Percentiles rank a stretch among this genome's conserved stretches.
These are phyloP conservation scores for Xylaria sp. DNA, from an alignment of 2,329 filamentous ascomycete genomes.

Conservation along the genomic window DNA sequence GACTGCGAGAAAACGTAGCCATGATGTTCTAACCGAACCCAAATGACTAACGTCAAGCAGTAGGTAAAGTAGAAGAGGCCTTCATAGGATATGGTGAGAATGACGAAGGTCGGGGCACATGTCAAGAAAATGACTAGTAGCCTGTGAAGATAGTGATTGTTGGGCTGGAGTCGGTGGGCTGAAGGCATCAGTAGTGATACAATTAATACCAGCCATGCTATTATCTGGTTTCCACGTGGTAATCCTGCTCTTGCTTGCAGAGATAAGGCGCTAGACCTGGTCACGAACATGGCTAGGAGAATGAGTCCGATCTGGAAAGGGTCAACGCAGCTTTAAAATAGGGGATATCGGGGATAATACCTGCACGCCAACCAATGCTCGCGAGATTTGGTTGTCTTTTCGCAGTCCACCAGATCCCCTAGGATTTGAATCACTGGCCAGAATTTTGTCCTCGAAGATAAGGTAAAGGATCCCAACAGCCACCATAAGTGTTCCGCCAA, in stretches of 20 bases:
- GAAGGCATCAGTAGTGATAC: constrained; percentile 79
- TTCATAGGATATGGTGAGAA: constrained; percentile 96
- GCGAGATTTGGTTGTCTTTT: constrained; percentile 51
- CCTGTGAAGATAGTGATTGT: constrained; percentile 86
- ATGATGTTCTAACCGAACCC: constrained; percentile 89
- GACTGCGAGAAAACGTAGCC: constrained; percentile 56
- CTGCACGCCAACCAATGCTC: constrained; percentile 68
- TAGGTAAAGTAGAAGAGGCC: constrained; percentile 95
- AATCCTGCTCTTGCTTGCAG: constrained; percentile 84
- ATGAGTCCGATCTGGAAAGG: constrained; percentile 69
- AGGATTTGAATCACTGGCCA: constrained; percentile 47
- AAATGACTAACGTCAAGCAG: constrained; percentile 77
- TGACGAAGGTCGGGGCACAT: constrained; percentile 91
- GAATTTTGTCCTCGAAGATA: constrained; percentile 69
- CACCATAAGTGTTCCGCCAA: constrained; percentile 79
- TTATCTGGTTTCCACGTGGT: constrained; percentile 82
- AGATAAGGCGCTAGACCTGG: constrained; percentile 80
- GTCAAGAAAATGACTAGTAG: constrained; percentile 88
- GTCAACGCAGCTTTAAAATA: constrained; percentile 15
- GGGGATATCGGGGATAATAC: constrained; percentile 38
- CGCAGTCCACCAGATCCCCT: constrained; percentile 28
- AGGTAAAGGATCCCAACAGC: constrained; percentile 77
- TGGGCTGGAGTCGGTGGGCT: constrained; percentile 77
- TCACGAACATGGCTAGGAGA: constrained; percentile 80
- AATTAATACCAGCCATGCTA: constrained; percentile 82